A percentile compares a stretch with the other conserved stretches of the same genome.
Evolutionary conservation across 169 alveolate genomes (phyloP).

Genomic region (Babesia gibsoni): DNA sequence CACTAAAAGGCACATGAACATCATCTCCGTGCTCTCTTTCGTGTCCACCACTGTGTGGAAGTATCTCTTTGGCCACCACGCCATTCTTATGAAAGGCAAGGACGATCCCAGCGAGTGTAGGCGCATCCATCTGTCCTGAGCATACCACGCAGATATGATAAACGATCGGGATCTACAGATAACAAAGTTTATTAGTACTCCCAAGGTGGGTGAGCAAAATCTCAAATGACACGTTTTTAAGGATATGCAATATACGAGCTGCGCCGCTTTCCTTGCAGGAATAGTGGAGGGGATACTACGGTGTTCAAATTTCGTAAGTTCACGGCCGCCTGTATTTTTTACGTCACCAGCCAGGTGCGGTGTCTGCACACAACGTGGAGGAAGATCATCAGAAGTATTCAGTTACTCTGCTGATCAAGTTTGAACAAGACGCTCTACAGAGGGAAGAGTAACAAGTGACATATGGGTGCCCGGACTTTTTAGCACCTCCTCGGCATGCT

Average conservation of each 20-base stretch:
- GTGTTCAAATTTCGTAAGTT: slow-evolving; percentile 43
- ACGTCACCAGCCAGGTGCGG: slow-evolving; percentile 30
- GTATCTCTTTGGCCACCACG: slow-evolving; percentile 54
- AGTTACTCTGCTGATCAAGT: slow-evolving; percentile 37
- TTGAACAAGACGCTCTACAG: slow-evolving; percentile 7
- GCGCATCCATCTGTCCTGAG: not conserved
- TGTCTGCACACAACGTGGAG: slow-evolving; percentile 53
- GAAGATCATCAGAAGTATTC: slow-evolving; percentile 16
- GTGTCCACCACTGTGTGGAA: slow-evolving; percentile 60
- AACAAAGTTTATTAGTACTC: slow-evolving; percentile 48
- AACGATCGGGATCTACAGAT: slow-evolving; percentile 55
- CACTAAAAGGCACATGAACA: slow-evolving; percentile 26
- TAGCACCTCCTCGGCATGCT: not conserved
- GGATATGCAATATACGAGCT: slow-evolving; percentile 57
- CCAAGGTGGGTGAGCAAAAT: slow-evolving; percentile 18
- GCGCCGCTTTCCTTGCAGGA: slow-evolving; percentile 62
- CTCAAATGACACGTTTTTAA: not conserved
- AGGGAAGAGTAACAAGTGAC: slow-evolving; percentile 1
- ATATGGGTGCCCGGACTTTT: not conserved
- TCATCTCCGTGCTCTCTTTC: slow-evolving; percentile 50
- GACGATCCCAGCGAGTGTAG: slow-evolving; percentile 62
- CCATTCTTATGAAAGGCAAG: slow-evolving; percentile 48
- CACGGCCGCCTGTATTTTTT: not conserved
- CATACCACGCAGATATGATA: slow-evolving; percentile 40
- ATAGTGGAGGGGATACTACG: slow-evolving; percentile 63